These are phyloP conservation scores for Aspergillus uvarum DNA, from an alignment of 2,329 filamentous ascomycete species.

Conservation along the genomic window DNA sequence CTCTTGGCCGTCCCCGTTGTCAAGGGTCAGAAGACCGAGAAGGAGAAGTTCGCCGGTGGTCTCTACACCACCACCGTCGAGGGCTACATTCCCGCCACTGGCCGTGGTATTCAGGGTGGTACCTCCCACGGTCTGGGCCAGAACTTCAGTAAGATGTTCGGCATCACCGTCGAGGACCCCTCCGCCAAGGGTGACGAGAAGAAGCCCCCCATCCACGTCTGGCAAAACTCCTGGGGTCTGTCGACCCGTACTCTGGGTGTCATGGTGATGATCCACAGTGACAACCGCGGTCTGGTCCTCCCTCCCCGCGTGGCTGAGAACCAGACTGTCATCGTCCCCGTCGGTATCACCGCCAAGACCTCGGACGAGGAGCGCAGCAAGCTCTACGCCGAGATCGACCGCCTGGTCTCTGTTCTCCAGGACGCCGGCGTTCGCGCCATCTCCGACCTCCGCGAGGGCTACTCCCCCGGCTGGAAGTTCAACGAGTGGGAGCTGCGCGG, in stretches of 20 bases:
- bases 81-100: slow-evolving; percentile 93
- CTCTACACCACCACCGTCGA: slow-evolving; percentile 97
- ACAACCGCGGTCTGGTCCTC: slow-evolving; percentile 91
- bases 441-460: slow-evolving; percentile 81
- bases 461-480: slow-evolving; percentile 96
- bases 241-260: slow-evolving; percentile 97
- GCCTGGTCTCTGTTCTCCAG: slow-evolving; percentile 67
- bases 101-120: slow-evolving; percentile 92
- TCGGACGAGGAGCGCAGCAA: slow-evolving; percentile 73
- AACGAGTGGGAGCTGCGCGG: slow-evolving; percentile 98
- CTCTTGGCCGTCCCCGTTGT: slow-evolving; percentile 93
- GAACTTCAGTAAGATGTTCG: slow-evolving; percentile 99
- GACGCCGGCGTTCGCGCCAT: slow-evolving; percentile 75
- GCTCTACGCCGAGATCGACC: slow-evolving; percentile 73
- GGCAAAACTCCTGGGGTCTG: slow-evolving; percentile 99
- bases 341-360: slow-evolving; percentile 88
- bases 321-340: slow-evolving; percentile 84
- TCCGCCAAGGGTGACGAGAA: slow-evolving; percentile 67
- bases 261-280: slow-evolving; percentile 97
- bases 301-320: slow-evolving; percentile 85
- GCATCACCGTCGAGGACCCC: slow-evolving; percentile 95
- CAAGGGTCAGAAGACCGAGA: slow-evolving; percentile 90
- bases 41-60: slow-evolving; percentile 96
- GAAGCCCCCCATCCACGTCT: slow-evolving; percentile 79
- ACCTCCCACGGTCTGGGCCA: slow-evolving; percentile 94